A percentile compares a stretch with the other conserved stretches of the same genome.
phyloP scores from a whole-genome alignment of 305 asterid species.

The Fraxinus baroniana region DNA sequence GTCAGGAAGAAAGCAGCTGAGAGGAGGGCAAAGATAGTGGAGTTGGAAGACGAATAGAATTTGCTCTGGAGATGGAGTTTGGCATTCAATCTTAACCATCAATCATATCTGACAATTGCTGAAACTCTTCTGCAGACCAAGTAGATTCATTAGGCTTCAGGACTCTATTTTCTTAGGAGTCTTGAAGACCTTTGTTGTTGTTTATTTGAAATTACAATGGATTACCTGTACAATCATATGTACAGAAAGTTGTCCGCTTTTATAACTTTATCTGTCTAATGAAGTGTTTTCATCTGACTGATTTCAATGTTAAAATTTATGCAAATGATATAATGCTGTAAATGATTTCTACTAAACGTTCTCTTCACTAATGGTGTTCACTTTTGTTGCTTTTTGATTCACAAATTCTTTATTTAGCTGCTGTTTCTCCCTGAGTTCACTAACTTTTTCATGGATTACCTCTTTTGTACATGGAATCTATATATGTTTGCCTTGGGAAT shows the following conservation, averaged over 20 bases:
- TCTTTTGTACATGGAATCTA: not conserved
- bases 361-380: not conserved
- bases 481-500: not conserved
- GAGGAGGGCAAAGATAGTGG: slow-evolving; percentile 82
- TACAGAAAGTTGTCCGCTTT: slow-evolving; percentile 26
- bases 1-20: slow-evolving; percentile 95
- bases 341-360: not conserved
- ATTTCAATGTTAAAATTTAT: not conserved
- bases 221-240: slow-evolving; percentile 23
- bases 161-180: slow-evolving; percentile 23
- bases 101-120: slow-evolving; percentile 11
- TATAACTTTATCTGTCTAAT: not conserved
- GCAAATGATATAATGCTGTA: not conserved
- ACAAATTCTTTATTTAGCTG: not conserved
- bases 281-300: not conserved
- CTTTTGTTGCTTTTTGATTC: not conserved
- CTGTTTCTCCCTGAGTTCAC: not conserved
- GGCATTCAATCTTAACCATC: not conserved
- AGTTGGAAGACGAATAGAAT: slow-evolving; percentile 67
- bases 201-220: not conserved
- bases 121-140: slow-evolving; percentile 2
- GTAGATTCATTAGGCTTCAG: slow-evolving; percentile 18
- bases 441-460: not conserved
- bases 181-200: slow-evolving; percentile 2
- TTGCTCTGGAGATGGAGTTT: not conserved